Percentiles rank a stretch among this genome's conserved stretches.
These are phyloP conservation scores for Tuber umbilicatum DNA, from an alignment of 495 filamentous ascomycete species.

Conservation along the genomic window DNA sequence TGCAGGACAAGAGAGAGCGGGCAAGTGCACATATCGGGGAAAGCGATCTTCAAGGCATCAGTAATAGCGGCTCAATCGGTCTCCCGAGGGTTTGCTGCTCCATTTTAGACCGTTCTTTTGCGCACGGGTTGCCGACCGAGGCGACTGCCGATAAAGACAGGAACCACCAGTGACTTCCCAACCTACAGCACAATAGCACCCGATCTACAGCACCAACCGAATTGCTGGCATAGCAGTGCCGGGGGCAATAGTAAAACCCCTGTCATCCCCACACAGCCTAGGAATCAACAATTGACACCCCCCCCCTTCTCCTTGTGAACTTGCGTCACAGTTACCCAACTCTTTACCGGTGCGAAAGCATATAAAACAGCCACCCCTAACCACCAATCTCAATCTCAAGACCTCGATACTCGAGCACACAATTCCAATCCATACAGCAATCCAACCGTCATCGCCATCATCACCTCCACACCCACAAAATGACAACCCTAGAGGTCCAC, in stretches of 20 bases:
- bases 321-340: neutral
- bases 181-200: no score
- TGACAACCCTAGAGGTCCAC: conserved; percentile 15
- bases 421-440: neutral
- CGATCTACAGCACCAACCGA: neutral
- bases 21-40: neutral
- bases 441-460: neutral
- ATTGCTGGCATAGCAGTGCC: neutral
- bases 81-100: neutral
- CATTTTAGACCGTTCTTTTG: neutral
- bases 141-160: neutral
- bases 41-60: neutral
- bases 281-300: neutral
- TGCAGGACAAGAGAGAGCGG: neutral
- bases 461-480: neutral
- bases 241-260: neutral
- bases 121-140: neutral
- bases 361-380: neutral
- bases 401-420: neutral
- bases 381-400: neutral
- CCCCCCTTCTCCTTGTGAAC: neutral
- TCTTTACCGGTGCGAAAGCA: neutral
- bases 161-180: neutral
- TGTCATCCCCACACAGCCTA: neutral
- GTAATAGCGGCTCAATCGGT: neutral